Percentiles rank a stretch among this genome's conserved stretches.
These are phyloP conservation scores for Microsporum audouinii DNA, from an alignment of 2,329 filamentous ascomycete species.

Conservation along the genomic window DNA sequence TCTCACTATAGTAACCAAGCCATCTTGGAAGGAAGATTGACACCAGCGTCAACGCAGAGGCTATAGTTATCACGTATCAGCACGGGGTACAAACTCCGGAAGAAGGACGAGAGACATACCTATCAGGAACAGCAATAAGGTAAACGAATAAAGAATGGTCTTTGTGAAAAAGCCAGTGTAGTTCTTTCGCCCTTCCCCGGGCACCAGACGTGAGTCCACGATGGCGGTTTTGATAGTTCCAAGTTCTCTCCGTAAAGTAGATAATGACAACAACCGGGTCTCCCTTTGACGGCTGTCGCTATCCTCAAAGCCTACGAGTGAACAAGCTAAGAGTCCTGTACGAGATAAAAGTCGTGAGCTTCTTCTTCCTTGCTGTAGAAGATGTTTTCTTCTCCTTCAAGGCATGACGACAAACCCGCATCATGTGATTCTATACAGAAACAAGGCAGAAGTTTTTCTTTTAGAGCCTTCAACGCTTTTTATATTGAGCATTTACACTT, in stretches of 20 bases:
- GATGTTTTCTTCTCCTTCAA: not conserved
- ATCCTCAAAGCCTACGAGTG: not conserved
- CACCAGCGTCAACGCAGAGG: slow-evolving; percentile 35
- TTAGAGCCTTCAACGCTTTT: not conserved
- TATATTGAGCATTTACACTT: not conserved
- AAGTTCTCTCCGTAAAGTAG: not conserved
- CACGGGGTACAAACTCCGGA: not conserved
- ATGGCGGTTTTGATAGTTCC: slow-evolving; percentile 7
- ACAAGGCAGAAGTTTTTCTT: slow-evolving; percentile 1
- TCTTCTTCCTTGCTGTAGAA: not conserved
- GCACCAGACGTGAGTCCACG: slow-evolving; percentile 36
- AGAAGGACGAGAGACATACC: slow-evolving; percentile 22
- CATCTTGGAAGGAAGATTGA: slow-evolving; percentile 39
- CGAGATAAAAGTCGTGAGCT: not conserved
- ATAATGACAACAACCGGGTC: not conserved
- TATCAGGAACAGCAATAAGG: slow-evolving; percentile 35
- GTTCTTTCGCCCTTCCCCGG: slow-evolving; percentile 33
- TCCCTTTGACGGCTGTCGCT: not conserved
- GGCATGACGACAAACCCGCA: not conserved
- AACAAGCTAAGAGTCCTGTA: not conserved
- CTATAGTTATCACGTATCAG: slow-evolving; percentile 18
- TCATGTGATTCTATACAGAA: not conserved
- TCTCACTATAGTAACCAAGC: slow-evolving; percentile 37
- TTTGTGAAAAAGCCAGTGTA: slow-evolving; percentile 40
- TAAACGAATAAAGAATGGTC: slow-evolving; percentile 37